Evolutionary conservation across 345 rosid species (phyloP).

Genomic region (Sonneratia alba): DNA sequence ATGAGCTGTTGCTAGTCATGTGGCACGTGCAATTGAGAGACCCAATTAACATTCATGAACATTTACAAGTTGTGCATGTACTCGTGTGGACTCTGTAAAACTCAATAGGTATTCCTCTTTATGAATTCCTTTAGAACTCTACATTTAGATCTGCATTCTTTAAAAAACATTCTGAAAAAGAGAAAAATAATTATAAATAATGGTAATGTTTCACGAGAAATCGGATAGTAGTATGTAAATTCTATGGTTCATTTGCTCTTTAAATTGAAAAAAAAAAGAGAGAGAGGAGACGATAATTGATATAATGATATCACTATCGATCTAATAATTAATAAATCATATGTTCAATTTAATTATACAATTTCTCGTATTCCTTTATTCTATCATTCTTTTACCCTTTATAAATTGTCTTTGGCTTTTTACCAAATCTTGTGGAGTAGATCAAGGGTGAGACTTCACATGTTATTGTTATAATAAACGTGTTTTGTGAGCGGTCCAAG

Average conservation of each 20-base stretch:
- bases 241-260: background rate
- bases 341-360: no score
- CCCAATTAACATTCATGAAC: background rate
- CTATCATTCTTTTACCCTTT: background rate
- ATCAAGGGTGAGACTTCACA: background rate
- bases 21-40: background rate
- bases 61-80: background rate
- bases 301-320: no score
- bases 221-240: background rate
- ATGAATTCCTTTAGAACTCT: background rate
- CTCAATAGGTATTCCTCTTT: background rate
- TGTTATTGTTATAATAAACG: background rate
- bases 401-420: no score
- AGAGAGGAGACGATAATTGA: no score
- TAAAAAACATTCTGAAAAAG: no score
- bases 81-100: background rate
- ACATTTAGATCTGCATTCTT: background rate
- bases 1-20: background rate
- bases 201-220: conserved; percentile 6
- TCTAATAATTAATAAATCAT: no score
- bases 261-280: background rate
- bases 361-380: no score
- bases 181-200: background rate
- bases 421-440: background rate
- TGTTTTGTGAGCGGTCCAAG: background rate